These are phyloP conservation scores for Theileria sp. DNA, from an alignment of 169 alveolate genomes.

Conservation along the genomic window DNA sequence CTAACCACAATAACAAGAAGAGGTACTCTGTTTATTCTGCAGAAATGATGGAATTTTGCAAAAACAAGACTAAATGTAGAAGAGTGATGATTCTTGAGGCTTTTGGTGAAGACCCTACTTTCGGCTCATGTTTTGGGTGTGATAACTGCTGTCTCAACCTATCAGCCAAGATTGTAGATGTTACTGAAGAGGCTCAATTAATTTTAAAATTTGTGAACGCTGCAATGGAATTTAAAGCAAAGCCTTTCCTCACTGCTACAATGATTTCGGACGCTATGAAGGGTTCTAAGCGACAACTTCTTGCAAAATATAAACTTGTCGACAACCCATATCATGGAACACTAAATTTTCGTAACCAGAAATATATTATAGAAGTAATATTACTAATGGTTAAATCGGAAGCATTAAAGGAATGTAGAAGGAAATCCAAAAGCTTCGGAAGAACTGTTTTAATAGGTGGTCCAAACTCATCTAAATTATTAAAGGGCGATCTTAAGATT, in stretches of 20 bases:
- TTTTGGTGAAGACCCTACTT: conserved; percentile 50
- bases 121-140: conserved; percentile 44
- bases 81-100: conserved; percentile 45
- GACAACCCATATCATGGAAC: conserved; percentile 53
- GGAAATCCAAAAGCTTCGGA: conserved; percentile 48
- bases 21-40: conserved; percentile 8
- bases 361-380: conserved; percentile 35
- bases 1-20: background rate
- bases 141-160: conserved; percentile 57
- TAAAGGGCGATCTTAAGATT: conserved; percentile 11
- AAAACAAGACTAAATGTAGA: conserved; percentile 55
- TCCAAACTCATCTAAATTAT: conserved; percentile 20
- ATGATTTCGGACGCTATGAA: conserved; percentile 60
- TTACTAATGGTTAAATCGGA: conserved; percentile 45
- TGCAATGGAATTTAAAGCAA: conserved; percentile 25
- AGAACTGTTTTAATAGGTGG: conserved; percentile 56
- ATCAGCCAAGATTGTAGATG: conserved; percentile 38
- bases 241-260: conserved; percentile 47
- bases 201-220: conserved; percentile 39
- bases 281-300: conserved; percentile 38
- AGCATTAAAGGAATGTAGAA: conserved; percentile 42
- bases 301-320: conserved; percentile 37
- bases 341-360: conserved; percentile 17
- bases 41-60: conserved; percentile 59
- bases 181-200: conserved; percentile 39